A percentile compares a stretch with the other conserved stretches of the same genome.
Conservation (phyloP, 2,329 filamentous ascomycete genomes). For the Volutella citrinella region DNA sequence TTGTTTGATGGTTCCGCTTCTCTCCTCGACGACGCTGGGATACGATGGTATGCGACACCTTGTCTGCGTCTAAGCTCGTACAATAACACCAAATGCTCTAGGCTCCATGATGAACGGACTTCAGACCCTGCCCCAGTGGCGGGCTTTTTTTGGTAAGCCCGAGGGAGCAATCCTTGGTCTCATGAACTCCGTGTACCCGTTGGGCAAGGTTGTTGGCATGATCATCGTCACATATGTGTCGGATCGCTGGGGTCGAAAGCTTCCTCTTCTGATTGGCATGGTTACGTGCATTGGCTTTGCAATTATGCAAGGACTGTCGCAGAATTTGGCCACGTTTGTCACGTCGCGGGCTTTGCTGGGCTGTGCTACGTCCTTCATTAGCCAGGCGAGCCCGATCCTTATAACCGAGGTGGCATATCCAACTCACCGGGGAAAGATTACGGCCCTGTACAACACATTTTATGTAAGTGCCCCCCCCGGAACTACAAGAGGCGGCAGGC, state of each 20-base stretch:
- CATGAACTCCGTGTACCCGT: conserved; percentile 35
- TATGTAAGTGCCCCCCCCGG: conserved; percentile 1
- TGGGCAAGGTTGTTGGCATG: conserved; percentile 37
- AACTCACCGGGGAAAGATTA: conserved; percentile 31
- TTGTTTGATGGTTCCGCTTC: too few relatives aligned
- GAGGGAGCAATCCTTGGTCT: conserved; percentile 34
- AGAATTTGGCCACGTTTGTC: conserved; percentile 28
- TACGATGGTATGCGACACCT: too few relatives aligned
- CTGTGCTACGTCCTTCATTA: conserved; percentile 38
- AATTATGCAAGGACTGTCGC: conserved; percentile 29
- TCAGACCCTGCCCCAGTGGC: conserved; percentile 40
- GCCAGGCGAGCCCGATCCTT: not conserved
- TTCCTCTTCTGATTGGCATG: conserved; percentile 33
- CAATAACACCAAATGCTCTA: too few relatives aligned
- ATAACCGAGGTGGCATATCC: not conserved
- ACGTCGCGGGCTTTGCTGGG: conserved; percentile 30
- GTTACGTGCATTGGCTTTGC: conserved; percentile 29
- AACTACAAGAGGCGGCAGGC: fast-evolving
- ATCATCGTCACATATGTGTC: conserved; percentile 35
- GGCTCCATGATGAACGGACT: conserved; percentile 44
- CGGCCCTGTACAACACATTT: conserved; percentile 1
- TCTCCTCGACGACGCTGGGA: too few relatives aligned
- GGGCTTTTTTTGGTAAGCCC: conserved; percentile 37
- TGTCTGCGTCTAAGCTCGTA: too few relatives aligned
- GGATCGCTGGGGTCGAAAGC: conserved; percentile 39